Conservation (phyloP, 805 yeast genomes). For the Lachancea meyersii region DNA sequence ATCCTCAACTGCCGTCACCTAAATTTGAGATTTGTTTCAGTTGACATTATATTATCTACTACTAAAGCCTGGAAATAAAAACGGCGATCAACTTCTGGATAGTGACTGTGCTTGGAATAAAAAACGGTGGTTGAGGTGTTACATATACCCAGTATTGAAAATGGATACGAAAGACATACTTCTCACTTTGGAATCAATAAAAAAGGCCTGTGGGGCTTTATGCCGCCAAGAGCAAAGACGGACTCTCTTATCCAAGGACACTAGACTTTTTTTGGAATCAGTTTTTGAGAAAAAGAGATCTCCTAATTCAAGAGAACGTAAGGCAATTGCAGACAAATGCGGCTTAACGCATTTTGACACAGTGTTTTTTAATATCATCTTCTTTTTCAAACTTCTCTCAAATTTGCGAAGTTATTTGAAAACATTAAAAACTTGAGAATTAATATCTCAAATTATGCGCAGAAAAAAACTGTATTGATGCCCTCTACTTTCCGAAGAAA, state of each 20-base stretch:
- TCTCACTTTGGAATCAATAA: conserved; percentile 6
- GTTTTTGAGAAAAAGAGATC: conserved; percentile 17
- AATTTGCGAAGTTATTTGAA: too few relatives aligned
- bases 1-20: too few relatives aligned
- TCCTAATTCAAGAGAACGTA: conserved; percentile 21
- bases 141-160: conserved; percentile 3
- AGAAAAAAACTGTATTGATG: too few relatives aligned
- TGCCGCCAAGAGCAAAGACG: conserved; percentile 6
- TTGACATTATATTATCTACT: too few relatives aligned
- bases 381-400: too few relatives aligned
- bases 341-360: conserved; percentile 20
- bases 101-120: not conserved
- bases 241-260: conserved; percentile 12
- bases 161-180: conserved; percentile 6
- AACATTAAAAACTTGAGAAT: too few relatives aligned
- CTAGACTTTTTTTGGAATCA: conserved; percentile 15
- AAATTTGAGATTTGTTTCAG: too few relatives aligned
- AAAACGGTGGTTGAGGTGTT: not conserved
- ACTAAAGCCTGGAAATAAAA: too few relatives aligned
- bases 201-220: conserved; percentile 5
- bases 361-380: too few relatives aligned
- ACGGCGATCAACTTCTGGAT: too few relatives aligned
- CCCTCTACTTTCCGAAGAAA: too few relatives aligned
- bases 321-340: conserved; percentile 19
- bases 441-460: too few relatives aligned